phyloP scores from a whole-genome alignment of 768 basidiomycete genomes.

The Flagelloscypha sp. region DNA sequence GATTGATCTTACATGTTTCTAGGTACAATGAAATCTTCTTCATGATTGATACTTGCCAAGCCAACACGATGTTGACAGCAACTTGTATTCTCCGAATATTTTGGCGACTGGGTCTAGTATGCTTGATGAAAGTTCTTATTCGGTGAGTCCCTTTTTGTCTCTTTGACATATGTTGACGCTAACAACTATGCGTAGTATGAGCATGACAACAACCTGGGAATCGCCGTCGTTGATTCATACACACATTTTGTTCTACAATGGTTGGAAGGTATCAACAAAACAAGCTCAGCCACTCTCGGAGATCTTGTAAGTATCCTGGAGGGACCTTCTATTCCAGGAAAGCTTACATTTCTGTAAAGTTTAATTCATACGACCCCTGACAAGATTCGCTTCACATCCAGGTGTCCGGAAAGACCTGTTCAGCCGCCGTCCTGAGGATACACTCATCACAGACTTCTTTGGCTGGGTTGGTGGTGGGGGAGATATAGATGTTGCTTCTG shows the following conservation, averaged over 20 bases:
- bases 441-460: constrained; percentile 60
- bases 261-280: constrained; percentile 91
- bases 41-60: constrained; percentile 98
- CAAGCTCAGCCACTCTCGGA: constrained; percentile 67
- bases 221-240: constrained; percentile 90
- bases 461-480: constrained; percentile 55
- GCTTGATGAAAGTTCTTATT: constrained; percentile 87
- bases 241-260: constrained; percentile 89
- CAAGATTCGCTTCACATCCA: constrained; percentile 71
- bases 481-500: constrained; percentile 37
- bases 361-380: constrained; percentile 69
- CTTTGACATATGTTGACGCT: neutral
- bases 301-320: constrained; percentile 57
- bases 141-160: constrained; percentile 40
- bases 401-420: constrained; percentile 89
- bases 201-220: constrained; percentile 90
- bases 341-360: constrained; percentile 35
- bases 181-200: constrained; percentile 52
- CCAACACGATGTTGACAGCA: constrained; percentile 91
- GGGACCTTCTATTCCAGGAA: neutral
- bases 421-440: constrained; percentile 49
- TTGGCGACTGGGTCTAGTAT: constrained; percentile 84
- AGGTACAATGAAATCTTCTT: constrained; percentile 95
- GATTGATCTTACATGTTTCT: constrained; percentile 1
- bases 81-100: constrained; percentile 89